Evolutionary conservation across 148 eudicot species (phyloP).

Genomic region (Cornus controversa): DNA sequence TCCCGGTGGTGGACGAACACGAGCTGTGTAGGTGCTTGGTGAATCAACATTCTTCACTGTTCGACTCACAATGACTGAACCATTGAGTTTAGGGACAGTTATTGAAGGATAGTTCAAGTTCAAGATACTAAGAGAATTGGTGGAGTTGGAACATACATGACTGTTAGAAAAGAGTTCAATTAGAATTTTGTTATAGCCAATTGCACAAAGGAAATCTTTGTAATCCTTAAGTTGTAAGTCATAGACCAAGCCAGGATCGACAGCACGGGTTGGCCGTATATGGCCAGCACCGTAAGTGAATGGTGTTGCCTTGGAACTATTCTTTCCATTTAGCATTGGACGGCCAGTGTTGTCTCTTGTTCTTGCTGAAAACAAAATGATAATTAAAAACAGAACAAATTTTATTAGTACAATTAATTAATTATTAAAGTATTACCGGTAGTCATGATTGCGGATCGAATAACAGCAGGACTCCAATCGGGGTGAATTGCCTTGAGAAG

Average conservation of each 20-base stretch:
- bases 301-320: slow-evolving; percentile 34
- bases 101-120: slow-evolving; percentile 63
- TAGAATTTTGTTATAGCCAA: slow-evolving; percentile 43
- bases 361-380: slow-evolving; percentile 35
- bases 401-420: too few species aligned
- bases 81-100: slow-evolving; percentile 40
- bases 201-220: slow-evolving; percentile 53
- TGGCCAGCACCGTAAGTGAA: slow-evolving; percentile 63
- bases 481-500: slow-evolving; percentile 54
- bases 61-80: slow-evolving; percentile 41
- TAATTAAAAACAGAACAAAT: too few species aligned
- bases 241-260: slow-evolving; percentile 66
- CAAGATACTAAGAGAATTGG: slow-evolving; percentile 9
- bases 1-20: slow-evolving; percentile 33
- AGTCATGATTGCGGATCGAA: slow-evolving; percentile 77
- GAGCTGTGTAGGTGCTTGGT: slow-evolving; percentile 37
- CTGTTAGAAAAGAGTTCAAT: slow-evolving; percentile 22
- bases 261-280: slow-evolving; percentile 51
- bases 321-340: slow-evolving; percentile 22
- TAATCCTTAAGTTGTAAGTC: slow-evolving; percentile 43
- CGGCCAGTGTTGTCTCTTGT: slow-evolving; percentile 42
- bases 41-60: slow-evolving; percentile 60
- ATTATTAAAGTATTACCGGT: slow-evolving; percentile 33
- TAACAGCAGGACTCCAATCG: slow-evolving; percentile 64
- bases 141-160: slow-evolving; percentile 30